phyloP scores from a whole-genome alignment of 176 grass and related monocot species.

The Musa itinerans region DNA sequence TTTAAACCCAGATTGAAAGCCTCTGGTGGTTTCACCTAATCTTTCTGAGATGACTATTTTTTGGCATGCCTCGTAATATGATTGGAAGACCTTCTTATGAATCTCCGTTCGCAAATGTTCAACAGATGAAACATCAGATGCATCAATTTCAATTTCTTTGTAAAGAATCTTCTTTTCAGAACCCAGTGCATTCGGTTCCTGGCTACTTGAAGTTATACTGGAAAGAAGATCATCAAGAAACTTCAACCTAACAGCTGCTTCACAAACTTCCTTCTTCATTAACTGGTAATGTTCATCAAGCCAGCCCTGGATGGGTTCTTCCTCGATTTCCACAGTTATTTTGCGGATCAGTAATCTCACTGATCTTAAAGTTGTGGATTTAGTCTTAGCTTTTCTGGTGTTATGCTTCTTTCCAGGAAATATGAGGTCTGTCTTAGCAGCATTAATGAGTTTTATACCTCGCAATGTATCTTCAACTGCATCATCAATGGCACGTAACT shows the following conservation, averaged over 20 bases:
- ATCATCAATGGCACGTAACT: slow-evolving; percentile 95
- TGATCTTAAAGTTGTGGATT: slow-evolving; percentile 52
- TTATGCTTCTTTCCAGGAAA: slow-evolving; percentile 75
- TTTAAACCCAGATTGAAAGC: slow-evolving; percentile 95
- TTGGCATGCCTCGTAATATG: slow-evolving; percentile 77
- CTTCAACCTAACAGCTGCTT: slow-evolving; percentile 49
- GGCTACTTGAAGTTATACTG: slow-evolving; percentile 31
- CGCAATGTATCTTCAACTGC: slow-evolving; percentile 86
- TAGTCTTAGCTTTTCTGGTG: slow-evolving; percentile 52
- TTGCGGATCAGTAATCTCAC: slow-evolving; percentile 62
- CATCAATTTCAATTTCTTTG: slow-evolving; percentile 40
- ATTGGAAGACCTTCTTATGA: slow-evolving; percentile 56
- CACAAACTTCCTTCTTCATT: slow-evolving; percentile 70
- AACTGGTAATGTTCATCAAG: slow-evolving; percentile 84
- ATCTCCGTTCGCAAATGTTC: slow-evolving; percentile 68
- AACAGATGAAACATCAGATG: slow-evolving; percentile 27
- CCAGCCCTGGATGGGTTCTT: slow-evolving; percentile 95
- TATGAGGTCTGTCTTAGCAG: slow-evolving; percentile 61
- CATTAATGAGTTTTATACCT: slow-evolving; percentile 61
- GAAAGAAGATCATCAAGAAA: slow-evolving; percentile 55
- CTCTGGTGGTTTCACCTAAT: slow-evolving; percentile 64
- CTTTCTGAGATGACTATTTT: slow-evolving; percentile 68
- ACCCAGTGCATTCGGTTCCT: slow-evolving; percentile 30
- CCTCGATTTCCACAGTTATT: slow-evolving; percentile 82
- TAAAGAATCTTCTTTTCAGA: slow-evolving; percentile 39